Evolutionary conservation across 2,329 filamentous ascomycete species (phyloP).

Genomic region (Nigrospora osmanthi): DNA sequence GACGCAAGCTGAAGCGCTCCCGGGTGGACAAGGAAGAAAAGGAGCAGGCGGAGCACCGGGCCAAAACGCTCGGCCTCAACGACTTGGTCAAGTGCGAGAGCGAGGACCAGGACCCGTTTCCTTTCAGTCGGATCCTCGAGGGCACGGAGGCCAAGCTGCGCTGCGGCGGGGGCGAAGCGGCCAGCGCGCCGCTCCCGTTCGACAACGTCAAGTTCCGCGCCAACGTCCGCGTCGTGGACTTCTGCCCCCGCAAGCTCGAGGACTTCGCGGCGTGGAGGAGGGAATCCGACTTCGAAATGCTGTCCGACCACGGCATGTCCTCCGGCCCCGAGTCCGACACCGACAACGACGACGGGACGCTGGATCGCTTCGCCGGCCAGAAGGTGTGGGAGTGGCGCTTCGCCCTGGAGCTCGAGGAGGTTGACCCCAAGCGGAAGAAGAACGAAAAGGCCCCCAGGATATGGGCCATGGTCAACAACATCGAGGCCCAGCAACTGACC

Average conservation of each 20-base stretch:
- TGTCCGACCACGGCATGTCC: constrained; percentile 36
- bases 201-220: constrained; percentile 64
- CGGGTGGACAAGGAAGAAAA: constrained; percentile 10
- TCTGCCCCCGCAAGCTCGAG: constrained; percentile 59
- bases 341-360: constrained; percentile 8
- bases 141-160: constrained; percentile 31
- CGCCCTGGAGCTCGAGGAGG: constrained; percentile 69
- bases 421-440: constrained; percentile 23
- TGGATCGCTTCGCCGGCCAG: constrained; percentile 14
- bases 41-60: background rate
- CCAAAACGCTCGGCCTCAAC: constrained; percentile 9
- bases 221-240: constrained; percentile 74
- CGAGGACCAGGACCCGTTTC: constrained; percentile 22
- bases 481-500: constrained; percentile 39
- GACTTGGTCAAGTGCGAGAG: constrained; percentile 37
- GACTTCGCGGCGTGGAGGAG: constrained; percentile 56
- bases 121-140: constrained; percentile 31
- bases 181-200: constrained; percentile 55
- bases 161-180: constrained; percentile 25
- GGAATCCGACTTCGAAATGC: constrained; percentile 35
- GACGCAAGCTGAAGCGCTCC: constrained; percentile 18
- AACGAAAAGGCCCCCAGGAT: constrained; percentile 31
- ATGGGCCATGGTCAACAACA: constrained; percentile 62
- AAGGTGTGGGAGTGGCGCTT: constrained; percentile 77
- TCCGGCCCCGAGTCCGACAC: constrained; percentile 20